Percentiles rank a stretch among this genome's conserved stretches.
These are phyloP conservation scores for Didymella exigua DNA, from an alignment of 2,329 filamentous ascomycete species.

Conservation along the genomic window DNA sequence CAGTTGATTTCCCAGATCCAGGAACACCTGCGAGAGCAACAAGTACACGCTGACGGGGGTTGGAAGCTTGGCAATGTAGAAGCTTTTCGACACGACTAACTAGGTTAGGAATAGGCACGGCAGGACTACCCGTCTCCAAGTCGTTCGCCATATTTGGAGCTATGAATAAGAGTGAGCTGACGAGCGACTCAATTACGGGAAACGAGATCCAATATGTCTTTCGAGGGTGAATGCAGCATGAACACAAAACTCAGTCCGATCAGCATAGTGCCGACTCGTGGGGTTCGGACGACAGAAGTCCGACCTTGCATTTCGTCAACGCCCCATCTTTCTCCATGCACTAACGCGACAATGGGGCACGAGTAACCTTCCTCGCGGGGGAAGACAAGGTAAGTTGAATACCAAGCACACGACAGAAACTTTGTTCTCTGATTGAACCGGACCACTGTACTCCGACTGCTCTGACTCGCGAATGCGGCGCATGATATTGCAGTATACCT, in stretches of 20 bases:
- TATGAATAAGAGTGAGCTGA: background rate
- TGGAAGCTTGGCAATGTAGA: constrained; percentile 24
- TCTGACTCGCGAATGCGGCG: constrained; percentile 13
- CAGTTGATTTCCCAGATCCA: constrained; percentile 36
- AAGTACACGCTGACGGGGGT: constrained; percentile 30
- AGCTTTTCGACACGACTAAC: constrained; percentile 27
- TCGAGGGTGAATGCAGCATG: background rate
- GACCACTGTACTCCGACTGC: constrained; percentile 23
- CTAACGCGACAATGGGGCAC: constrained; percentile 10
- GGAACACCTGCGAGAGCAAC: constrained; percentile 37
- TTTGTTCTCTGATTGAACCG: constrained; percentile 19
- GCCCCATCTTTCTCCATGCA: constrained; percentile 11
- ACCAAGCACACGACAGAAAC: constrained; percentile 4
- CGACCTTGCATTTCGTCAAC: constrained; percentile 13
- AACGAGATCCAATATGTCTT: background rate
- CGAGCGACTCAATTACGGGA: background rate
- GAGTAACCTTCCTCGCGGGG: constrained; percentile 16
- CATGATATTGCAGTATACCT: background rate
- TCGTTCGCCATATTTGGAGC: constrained; percentile 19
- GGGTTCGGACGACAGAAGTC: constrained; percentile 30
- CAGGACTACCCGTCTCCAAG: constrained; percentile 12
- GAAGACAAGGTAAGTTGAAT: background rate
- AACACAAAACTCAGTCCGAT: background rate
- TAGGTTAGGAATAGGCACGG: constrained; percentile 25
- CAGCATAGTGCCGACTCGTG: constrained; percentile 8